A percentile compares a stretch with the other conserved stretches of the same genome.
Evolutionary conservation across 2,329 filamentous ascomycete genomes (phyloP).

Genomic region (Hymenoscyphus albidus): DNA sequence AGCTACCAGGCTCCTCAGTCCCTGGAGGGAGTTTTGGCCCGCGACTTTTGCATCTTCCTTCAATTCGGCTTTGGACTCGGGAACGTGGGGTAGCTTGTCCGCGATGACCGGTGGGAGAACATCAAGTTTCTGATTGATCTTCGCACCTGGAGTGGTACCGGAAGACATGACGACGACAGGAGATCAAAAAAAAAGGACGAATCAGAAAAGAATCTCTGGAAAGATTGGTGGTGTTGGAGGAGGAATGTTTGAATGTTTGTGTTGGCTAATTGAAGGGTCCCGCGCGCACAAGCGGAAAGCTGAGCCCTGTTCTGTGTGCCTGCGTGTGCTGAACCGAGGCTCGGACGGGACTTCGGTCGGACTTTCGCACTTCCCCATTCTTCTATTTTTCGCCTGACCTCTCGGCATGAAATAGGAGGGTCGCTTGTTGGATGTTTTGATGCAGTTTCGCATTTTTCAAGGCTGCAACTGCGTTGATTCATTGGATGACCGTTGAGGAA

Average conservation of each 20-base stretch:
- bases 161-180: constrained; percentile 22
- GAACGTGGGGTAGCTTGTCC: constrained; percentile 33
- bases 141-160: constrained; percentile 22
- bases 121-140: constrained; percentile 31
- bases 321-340: not conserved
- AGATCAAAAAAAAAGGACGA: not conserved
- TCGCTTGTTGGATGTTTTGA: constrained; percentile 6
- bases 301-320: not conserved
- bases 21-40: constrained; percentile 43
- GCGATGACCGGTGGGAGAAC: constrained; percentile 27
- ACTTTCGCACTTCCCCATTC: not conserved
- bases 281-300: constrained; percentile 1
- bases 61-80: constrained; percentile 34
- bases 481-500: not conserved
- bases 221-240: not conserved
- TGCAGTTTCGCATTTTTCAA: constrained; percentile 10
- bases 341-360: not conserved
- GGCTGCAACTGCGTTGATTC: not conserved
- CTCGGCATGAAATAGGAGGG: constrained; percentile 3
- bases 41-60: constrained; percentile 32
- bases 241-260: not conserved
- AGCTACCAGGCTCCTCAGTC: constrained; percentile 76
- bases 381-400: not conserved
- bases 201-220: not conserved
- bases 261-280: not conserved